A percentile compares a stretch with the other conserved stretches of the same genome.
Conservation (phyloP, 352 stramenopile genomes). For the Globisporangium lucens region DNA sequence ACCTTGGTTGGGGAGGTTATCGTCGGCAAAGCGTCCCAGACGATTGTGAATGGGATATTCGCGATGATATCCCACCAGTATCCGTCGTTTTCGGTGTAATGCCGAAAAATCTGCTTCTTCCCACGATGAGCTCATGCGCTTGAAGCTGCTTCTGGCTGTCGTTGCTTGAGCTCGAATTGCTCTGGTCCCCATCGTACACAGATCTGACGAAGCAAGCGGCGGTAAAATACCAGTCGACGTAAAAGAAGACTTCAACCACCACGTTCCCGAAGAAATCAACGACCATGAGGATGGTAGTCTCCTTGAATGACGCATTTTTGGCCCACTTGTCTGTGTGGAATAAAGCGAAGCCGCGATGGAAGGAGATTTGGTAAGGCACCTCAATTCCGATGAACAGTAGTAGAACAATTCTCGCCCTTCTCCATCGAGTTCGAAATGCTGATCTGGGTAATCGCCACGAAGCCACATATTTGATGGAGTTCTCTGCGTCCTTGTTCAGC, state of each 20-base stretch:
- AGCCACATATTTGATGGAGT: neutral
- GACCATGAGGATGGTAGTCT: neutral
- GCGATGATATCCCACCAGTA: neutral
- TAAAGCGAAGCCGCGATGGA: neutral
- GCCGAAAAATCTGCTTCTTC: neutral
- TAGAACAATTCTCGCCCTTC: neutral
- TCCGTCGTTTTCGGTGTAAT: neutral
- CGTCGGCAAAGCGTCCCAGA: neutral
- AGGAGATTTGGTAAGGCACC: neutral
- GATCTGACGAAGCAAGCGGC: constrained; percentile 3
- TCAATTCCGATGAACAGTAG: neutral
- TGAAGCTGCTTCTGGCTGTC: neutral
- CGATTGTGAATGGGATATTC: neutral
- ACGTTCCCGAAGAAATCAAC: neutral
- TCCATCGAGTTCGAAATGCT: neutral
- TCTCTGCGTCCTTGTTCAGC: neutral
- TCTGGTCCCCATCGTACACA: neutral
- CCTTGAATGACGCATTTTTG: neutral
- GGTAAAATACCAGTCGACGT: neutral
- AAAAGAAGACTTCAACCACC: neutral
- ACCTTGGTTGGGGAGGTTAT: neutral
- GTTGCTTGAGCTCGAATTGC: neutral
- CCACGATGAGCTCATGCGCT: neutral
- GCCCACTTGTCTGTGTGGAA: neutral
- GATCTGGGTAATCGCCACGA: neutral